Conservation (phyloP, 2,329 filamentous ascomycete species). For the Purpureocillium takamizusanense region DNA sequence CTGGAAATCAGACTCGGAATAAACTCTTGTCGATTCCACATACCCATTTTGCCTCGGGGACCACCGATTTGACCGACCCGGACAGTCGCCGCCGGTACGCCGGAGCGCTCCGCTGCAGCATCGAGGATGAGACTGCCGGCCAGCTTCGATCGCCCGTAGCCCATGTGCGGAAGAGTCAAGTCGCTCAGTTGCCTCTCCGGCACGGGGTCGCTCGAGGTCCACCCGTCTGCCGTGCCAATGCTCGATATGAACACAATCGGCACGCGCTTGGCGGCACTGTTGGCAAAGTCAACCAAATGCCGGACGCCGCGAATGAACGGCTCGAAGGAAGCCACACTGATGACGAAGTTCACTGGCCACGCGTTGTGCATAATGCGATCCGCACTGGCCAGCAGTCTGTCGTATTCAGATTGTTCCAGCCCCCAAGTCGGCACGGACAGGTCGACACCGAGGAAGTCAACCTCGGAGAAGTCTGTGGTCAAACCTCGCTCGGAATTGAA, state of each 20-base stretch:
- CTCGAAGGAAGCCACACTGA: constrained; percentile 38
- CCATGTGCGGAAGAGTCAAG: constrained; percentile 14
- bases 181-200: constrained; percentile 30
- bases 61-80: constrained; percentile 41
- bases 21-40: constrained; percentile 51
- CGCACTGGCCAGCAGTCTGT: constrained; percentile 25
- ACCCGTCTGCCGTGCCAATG: constrained; percentile 26
- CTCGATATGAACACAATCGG: constrained; percentile 35
- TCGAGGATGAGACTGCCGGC: constrained; percentile 32
- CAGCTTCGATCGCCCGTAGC: constrained; percentile 36
- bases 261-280: constrained; percentile 15
- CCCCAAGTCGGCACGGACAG: constrained; percentile 38
- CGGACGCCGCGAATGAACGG: constrained; percentile 40
- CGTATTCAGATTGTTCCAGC: constrained; percentile 25
- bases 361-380: constrained; percentile 45
- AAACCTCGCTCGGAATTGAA: constrained; percentile 28
- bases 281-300: constrained; percentile 35
- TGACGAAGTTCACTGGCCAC: constrained; percentile 41
- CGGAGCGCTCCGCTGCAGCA: constrained; percentile 19
- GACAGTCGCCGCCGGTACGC: constrained; percentile 28
- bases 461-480: constrained; percentile 23
- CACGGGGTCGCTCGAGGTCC: constrained; percentile 19
- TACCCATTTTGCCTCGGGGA: constrained; percentile 27
- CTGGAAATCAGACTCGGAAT: constrained; percentile 40
- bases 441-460: constrained; percentile 40